Evolutionary conservation across 176 grass and related monocot genomes (phyloP), one percentile per base, ranked within the genome.

Genomic region (Aegilops tauschii): DNA sequence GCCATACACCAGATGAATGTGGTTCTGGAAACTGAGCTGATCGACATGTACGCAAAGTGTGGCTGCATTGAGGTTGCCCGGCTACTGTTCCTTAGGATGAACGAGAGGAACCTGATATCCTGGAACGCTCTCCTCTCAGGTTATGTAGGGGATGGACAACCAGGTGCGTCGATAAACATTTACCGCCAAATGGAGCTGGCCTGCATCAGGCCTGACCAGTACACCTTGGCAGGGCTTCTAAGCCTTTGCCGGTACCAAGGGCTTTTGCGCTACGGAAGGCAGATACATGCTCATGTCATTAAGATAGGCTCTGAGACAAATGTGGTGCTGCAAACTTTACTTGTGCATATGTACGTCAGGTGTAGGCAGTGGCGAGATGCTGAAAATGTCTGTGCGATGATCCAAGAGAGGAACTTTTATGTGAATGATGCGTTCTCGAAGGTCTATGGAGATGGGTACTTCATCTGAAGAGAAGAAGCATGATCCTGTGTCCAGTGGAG

Each of bases 31-130:
- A 89, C 89, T 56, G 89, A 87, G 66, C 89, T 91, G 40, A 83
- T 91, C 18, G 84, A 91, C 47, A 91, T 91, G 92, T 94, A 94
- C 1, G 84, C 87, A 1, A 94, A 94, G 74, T 87, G 84, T 62
- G 89, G 92, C 65, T 87, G 76, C 70, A 87, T 91, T 31, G 86
- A 94, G 66, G 64, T 84, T 4, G 85, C 86, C 58, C 89, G 34
- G 34, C 21, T 89, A 64, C 67, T 89, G 37, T 94, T 94, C 80
- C 64, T 87, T 12, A 78, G 84, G 71, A 94, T 94, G 92, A 91
- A 84, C 9, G 87, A 87, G 83, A 84, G 92, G 78, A 89, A 87
- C 49, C 61, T 89, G 39, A 85, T 88, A 59, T 87, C 88, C 8
- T 90, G 88, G 86, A 90, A 92, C 31, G 78, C 84, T 9, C 69